Conservation (phyloP, 2,329 filamentous ascomycete genomes). For the Tolypocladium nubicola region DNA sequence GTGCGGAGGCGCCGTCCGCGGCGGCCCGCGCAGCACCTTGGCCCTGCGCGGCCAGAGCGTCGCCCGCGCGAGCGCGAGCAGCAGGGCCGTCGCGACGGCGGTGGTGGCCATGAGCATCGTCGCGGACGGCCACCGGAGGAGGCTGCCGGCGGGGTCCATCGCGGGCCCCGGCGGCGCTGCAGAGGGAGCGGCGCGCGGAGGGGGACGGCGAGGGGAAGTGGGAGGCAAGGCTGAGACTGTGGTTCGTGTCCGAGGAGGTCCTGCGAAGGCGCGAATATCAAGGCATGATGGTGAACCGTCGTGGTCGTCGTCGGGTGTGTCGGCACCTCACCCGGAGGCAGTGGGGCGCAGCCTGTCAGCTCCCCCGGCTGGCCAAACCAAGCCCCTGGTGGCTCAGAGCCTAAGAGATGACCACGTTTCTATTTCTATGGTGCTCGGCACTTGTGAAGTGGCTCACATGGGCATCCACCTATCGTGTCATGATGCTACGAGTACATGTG, state of each 20-base stretch:
- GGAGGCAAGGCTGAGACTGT: not conserved
- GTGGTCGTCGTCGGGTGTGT: not conserved
- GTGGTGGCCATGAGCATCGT: constrained; percentile 27
- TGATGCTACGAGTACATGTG: not conserved
- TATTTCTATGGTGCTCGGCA: too few species aligned
- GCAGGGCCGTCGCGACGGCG: constrained; percentile 27
- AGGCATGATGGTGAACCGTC: not conserved
- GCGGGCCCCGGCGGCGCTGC: not conserved
- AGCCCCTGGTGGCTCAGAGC: not conserved
- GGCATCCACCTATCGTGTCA: too few species aligned
- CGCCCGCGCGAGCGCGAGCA: constrained; percentile 23
- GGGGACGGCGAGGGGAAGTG: not conserved
- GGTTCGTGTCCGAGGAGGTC: not conserved
- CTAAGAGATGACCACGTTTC: not conserved
- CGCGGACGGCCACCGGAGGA: constrained; percentile 10
- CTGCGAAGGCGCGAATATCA: too few species aligned
- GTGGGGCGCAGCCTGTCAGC: not conserved
- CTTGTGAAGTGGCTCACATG: too few species aligned
- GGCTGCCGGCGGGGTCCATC: constrained; percentile 18
- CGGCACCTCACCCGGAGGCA: not conserved
- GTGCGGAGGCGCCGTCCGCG: constrained; percentile 27
- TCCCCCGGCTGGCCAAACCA: not conserved
- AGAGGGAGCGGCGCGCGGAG: not conserved
- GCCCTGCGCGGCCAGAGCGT: constrained; percentile 28
- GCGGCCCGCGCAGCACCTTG: constrained; percentile 32